These are phyloP conservation scores for Ophiostoma ips DNA, from an alignment of 2,329 filamentous ascomycete species.

Conservation along the genomic window DNA sequence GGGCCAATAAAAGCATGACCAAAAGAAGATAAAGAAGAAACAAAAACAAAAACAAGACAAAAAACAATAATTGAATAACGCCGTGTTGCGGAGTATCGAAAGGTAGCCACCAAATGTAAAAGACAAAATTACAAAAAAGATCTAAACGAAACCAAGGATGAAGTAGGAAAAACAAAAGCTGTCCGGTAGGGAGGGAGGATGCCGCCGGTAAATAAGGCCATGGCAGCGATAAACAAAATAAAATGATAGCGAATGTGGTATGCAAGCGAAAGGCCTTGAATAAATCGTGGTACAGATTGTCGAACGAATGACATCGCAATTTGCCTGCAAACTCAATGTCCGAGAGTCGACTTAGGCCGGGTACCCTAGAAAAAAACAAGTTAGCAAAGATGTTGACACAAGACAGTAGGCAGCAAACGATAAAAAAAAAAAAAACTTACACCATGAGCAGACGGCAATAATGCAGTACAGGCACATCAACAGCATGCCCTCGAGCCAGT, in stretches of 20 bases:
- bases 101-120: not conserved
- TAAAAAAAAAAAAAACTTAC: slow-evolving; percentile 21
- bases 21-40: not conserved
- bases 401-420: no score
- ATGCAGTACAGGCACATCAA: slow-evolving; percentile 68
- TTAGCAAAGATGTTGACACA: not conserved
- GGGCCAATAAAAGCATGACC: not conserved
- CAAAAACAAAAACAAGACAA: no score
- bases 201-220: not conserved
- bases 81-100: no score
- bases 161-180: not conserved
- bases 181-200: not conserved
- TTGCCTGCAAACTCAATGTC: not conserved
- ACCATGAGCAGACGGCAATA: slow-evolving; percentile 55
- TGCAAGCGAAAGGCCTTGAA: not conserved
- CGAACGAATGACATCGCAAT: not conserved
- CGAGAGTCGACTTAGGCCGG: slow-evolving; percentile 2
- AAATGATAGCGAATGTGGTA: not conserved
- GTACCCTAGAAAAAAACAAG: slow-evolving; percentile 6
- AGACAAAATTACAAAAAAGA: not conserved
- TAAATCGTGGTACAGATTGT: no score
- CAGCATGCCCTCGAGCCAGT: slow-evolving; percentile 67
- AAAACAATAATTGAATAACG: not conserved
- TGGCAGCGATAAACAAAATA: not conserved
- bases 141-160: not conserved